These are phyloP conservation scores for Xylaria sp. DNA, from an alignment of 2,329 filamentous ascomycete genomes.

Conservation along the genomic window DNA sequence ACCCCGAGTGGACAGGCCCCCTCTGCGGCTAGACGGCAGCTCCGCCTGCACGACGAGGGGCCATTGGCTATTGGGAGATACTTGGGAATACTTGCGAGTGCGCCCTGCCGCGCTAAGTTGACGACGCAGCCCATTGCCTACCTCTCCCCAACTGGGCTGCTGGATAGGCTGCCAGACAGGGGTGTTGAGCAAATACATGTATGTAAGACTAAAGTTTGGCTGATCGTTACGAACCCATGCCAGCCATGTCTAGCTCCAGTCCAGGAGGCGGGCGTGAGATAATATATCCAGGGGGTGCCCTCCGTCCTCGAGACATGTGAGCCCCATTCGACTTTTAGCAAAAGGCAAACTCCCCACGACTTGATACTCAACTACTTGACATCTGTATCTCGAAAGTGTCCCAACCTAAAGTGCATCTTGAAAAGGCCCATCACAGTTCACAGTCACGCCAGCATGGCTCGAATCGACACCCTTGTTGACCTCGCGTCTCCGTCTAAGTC, in stretches of 20 bases:
- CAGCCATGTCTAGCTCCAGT: slow-evolving; percentile 12
- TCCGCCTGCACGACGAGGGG: slow-evolving; percentile 25
- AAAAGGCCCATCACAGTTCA: background rate
- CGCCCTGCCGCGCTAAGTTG: slow-evolving; percentile 9
- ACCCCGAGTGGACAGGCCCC: slow-evolving; percentile 9
- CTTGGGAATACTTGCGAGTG: slow-evolving; percentile 24
- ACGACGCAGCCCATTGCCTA: slow-evolving; percentile 14
- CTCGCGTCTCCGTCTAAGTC: slow-evolving; percentile 40
- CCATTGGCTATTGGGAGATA: slow-evolving; percentile 22
- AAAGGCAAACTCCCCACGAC: background rate
- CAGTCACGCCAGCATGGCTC: slow-evolving; percentile 34
- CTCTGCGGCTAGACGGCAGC: slow-evolving; percentile 26
- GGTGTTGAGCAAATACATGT: too few species aligned
- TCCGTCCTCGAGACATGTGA: slow-evolving; percentile 12
- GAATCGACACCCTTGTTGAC: slow-evolving; percentile 35
- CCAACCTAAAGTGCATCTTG: background rate
- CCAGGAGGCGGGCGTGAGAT: slow-evolving; percentile 13
- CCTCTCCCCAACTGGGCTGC: too few species aligned
- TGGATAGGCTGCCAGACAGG: slow-evolving; percentile 18
- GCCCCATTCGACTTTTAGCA: slow-evolving; percentile 2
- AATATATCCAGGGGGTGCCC: slow-evolving; percentile 24
- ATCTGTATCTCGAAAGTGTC: background rate
- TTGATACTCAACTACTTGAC: background rate
- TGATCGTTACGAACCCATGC: slow-evolving; percentile 17
- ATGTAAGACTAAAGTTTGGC: slow-evolving; percentile 18